A percentile compares a stretch with the other conserved stretches of the same genome.
These are phyloP conservation scores for Trametes sp. DNA, from an alignment of 1,284 basidiomycete species.

Conservation along the genomic window DNA sequence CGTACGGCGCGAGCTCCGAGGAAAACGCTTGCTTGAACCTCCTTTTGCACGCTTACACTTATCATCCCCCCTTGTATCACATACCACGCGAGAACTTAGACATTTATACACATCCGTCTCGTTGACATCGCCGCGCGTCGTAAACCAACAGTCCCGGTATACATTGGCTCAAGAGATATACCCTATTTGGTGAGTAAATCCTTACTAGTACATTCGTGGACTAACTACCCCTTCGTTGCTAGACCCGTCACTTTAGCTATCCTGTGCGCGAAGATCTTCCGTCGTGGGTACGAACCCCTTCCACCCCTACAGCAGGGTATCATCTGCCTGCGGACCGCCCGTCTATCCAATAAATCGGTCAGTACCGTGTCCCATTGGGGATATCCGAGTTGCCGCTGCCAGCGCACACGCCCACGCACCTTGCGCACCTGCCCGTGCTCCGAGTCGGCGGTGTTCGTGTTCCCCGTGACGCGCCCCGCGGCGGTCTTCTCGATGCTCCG, in stretches of 20 bases:
- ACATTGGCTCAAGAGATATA: too few species aligned
- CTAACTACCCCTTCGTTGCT: not conserved
- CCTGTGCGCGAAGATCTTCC: too few species aligned
- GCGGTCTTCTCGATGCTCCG: conserved; percentile 38
- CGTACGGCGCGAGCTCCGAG: not conserved
- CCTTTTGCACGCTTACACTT: too few species aligned
- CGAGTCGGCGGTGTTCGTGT: conserved; percentile 19
- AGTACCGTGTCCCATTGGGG: too few species aligned
- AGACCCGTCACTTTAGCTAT: too few species aligned
- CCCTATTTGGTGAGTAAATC: not conserved
- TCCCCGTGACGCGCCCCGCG: conserved; percentile 28
- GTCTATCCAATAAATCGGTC: not conserved
- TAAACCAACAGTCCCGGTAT: too few species aligned
- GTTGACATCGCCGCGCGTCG: too few species aligned
- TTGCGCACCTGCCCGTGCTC: conserved; percentile 28
- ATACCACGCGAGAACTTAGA: not conserved
- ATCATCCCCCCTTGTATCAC: too few species aligned
- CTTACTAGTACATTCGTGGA: not conserved
- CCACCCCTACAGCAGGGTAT: conserved; percentile 11
- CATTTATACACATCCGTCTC: not conserved
- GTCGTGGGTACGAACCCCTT: too few species aligned
- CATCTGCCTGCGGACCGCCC: conserved; percentile 8
- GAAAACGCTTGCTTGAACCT: conserved; percentile 9
- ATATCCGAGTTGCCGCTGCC: too few species aligned
- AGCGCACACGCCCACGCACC: conserved; percentile 7